Conservation (phyloP, 768 basidiomycete species). For the Tricholoma saponaceum region DNA sequence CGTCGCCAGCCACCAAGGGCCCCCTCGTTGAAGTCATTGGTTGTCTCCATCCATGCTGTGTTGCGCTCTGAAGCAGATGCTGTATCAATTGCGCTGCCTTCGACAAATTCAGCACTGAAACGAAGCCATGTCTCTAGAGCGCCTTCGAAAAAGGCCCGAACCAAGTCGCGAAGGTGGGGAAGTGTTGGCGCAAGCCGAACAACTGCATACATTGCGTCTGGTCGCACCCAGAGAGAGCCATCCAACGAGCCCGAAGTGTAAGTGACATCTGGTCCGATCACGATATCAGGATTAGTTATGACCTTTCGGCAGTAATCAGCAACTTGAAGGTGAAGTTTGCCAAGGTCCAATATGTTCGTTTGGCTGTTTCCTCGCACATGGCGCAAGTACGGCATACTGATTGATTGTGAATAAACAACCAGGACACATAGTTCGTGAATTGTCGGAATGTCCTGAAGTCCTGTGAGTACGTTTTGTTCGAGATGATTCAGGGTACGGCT, state of each 20-base stretch:
- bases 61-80: slow-evolving; percentile 9
- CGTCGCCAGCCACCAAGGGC: slow-evolving; percentile 3
- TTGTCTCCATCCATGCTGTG: slow-evolving; percentile 11
- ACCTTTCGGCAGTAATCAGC: background rate
- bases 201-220: background rate
- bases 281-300: background rate
- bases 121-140: background rate
- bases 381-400: background rate
- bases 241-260: background rate
- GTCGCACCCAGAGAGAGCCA: background rate
- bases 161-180: background rate
- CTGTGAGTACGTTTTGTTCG: slow-evolving; percentile 20
- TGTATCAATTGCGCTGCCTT: background rate
- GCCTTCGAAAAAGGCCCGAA: background rate
- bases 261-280: background rate
- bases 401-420: slow-evolving; percentile 11
- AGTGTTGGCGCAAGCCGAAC: background rate
- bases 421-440: slow-evolving; percentile 22
- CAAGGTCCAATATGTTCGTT: background rate
- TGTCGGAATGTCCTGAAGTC: slow-evolving; percentile 20
- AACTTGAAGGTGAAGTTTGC: background rate
- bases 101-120: background rate
- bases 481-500: slow-evolving; percentile 15
- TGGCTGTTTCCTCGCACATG: background rate
- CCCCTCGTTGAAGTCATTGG: slow-evolving; percentile 19